phyloP scores from a whole-genome alignment of 768 basidiomycete species.

The Sistotremastrum suecicum region DNA sequence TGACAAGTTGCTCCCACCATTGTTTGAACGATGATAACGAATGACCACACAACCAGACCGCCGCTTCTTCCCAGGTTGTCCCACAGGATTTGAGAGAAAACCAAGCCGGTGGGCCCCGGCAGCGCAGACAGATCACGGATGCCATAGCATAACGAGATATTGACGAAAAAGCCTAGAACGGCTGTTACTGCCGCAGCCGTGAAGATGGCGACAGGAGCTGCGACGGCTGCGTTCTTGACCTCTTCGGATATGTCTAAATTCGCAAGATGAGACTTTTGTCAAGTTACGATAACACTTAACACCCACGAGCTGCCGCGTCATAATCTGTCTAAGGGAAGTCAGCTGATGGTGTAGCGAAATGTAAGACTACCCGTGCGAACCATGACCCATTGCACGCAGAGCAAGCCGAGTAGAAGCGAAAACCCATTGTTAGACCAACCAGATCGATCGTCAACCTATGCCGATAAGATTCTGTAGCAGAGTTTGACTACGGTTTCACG shows the following conservation, averaged over 20 bases:
- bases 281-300: not conserved
- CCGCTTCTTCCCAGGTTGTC: not conserved
- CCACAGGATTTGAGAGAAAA: constrained; percentile 2
- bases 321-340: constrained; percentile 2
- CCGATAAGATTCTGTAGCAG: too few relatives aligned
- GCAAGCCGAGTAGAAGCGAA: constrained; percentile 22
- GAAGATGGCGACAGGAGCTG: constrained; percentile 5
- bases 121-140: constrained; percentile 5
- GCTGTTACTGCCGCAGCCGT: constrained; percentile 1
- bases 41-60: constrained; percentile 4
- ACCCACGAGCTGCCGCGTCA: constrained; percentile 4
- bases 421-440: constrained; percentile 23
- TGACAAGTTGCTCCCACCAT: constrained; percentile 4
- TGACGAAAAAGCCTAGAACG: constrained; percentile 7
- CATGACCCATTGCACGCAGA: constrained; percentile 25
- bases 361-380: not conserved
- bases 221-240: constrained; percentile 5
- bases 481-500: not conserved
- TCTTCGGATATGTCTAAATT: constrained; percentile 6
- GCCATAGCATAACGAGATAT: constrained; percentile 8
- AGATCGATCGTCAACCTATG: constrained; percentile 16
- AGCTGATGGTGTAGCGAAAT: too few relatives aligned
- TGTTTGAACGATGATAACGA: constrained; percentile 6
- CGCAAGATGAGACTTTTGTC: not conserved
- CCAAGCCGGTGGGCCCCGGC: constrained; percentile 7